These are phyloP conservation scores for Vachellia pachyceras DNA, from an alignment of 306 rosid species.

Conservation along the genomic window DNA sequence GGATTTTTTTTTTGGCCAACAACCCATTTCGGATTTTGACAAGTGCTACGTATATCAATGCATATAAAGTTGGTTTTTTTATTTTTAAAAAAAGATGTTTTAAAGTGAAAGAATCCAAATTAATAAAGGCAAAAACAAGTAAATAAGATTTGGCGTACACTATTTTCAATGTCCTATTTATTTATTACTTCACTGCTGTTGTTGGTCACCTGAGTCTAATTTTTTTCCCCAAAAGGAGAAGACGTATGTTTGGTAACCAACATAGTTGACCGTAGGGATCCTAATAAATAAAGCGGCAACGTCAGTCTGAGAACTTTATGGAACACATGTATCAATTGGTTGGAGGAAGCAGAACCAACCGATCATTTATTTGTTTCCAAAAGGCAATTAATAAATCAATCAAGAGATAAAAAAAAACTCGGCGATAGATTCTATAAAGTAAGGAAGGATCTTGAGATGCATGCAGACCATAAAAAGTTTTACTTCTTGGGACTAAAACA, in stretches of 20 bases:
- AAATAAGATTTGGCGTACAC: not conserved
- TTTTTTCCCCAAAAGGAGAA: not conserved
- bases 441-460: not conserved
- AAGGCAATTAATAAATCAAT: not conserved
- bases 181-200: conserved; percentile 10
- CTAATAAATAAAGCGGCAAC: not conserved
- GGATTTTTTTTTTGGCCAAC: no score
- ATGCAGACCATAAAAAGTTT: not conserved
- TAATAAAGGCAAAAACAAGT: not conserved
- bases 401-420: not conserved
- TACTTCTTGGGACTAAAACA: not conserved
- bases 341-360: conserved; percentile 1
- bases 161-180: not conserved
- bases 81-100: not conserved
- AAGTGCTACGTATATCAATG: not conserved
- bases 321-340: not conserved
- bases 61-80: no score
- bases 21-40: not conserved
- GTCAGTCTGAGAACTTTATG: conserved; percentile 17
- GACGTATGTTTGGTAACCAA: conserved; percentile 22
- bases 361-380: not conserved
- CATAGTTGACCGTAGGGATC: conserved; percentile 19
- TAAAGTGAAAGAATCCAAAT: not conserved
- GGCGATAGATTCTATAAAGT: not conserved
- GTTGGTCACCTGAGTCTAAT: not conserved